Conservation (phyloP, 371 early-diverging fungal species). For the Mucor racemosus region DNA sequence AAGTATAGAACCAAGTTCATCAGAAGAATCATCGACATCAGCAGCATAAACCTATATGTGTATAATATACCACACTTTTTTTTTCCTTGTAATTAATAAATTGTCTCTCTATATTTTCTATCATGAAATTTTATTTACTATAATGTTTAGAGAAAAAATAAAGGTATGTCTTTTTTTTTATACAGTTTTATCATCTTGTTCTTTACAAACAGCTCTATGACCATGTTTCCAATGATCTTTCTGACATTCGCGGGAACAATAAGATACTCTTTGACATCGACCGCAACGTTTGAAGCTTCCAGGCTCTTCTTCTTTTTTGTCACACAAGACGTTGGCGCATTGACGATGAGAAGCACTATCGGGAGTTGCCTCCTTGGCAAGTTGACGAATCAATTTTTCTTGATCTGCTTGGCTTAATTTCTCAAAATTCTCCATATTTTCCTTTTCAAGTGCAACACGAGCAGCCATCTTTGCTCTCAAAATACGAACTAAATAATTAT, state of each 20-base stretch:
- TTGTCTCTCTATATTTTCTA: neutral
- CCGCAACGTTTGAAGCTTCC: slow-evolving; percentile 64
- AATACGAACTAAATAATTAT: slow-evolving; percentile 55
- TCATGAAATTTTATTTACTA: neutral
- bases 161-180: slow-evolving; percentile 8
- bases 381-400: slow-evolving; percentile 48
- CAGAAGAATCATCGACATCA: slow-evolving; percentile 9
- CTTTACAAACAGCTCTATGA: slow-evolving; percentile 57
- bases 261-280: slow-evolving; percentile 58
- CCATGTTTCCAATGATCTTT: slow-evolving; percentile 67
- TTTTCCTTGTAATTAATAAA: slow-evolving; percentile 4
- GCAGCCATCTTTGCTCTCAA: slow-evolving; percentile 60
- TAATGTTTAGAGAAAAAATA: too few relatives aligned
- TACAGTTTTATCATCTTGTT: slow-evolving; percentile 12
- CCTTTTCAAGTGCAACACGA: slow-evolving; percentile 49
- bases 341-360: slow-evolving; percentile 41
- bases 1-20: slow-evolving; percentile 5
- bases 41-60: neutral
- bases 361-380: slow-evolving; percentile 48
- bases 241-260: slow-evolving; percentile 67
- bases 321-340: slow-evolving; percentile 54
- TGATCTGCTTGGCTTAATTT: slow-evolving; percentile 39
- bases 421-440: slow-evolving; percentile 47
- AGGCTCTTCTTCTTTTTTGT: slow-evolving; percentile 54
- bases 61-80: neutral